phyloP scores from a whole-genome alignment of 2,329 filamentous ascomycete genomes.

The Venturia oleaginea region DNA sequence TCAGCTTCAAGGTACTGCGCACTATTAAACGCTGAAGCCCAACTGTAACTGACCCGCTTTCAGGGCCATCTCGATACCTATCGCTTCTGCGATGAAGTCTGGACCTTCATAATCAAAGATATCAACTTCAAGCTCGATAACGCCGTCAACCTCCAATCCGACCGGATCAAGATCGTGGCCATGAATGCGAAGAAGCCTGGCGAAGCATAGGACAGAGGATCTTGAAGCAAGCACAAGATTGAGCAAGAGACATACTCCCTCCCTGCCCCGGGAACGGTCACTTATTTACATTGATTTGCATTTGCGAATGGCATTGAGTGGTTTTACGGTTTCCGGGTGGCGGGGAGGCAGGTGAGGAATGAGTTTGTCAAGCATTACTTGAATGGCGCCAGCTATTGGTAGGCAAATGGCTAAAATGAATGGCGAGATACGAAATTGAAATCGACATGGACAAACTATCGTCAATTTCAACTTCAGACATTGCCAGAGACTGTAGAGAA shows the following conservation, averaged over 20 bases:
- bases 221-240: background rate
- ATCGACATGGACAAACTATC: background rate
- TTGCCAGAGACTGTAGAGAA: no score
- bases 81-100: conserved; percentile 98
- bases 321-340: background rate
- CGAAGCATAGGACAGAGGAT: conserved; percentile 6
- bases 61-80: conserved; percentile 96
- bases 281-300: background rate
- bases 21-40: background rate
- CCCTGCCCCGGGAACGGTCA: background rate
- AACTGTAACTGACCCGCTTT: background rate
- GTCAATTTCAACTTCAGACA: no score
- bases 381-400: background rate
- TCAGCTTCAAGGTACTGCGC: conserved; percentile 80
- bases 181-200: conserved; percentile 16
- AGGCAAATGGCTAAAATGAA: no score
- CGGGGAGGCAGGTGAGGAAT: background rate
- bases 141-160: conserved; percentile 63
- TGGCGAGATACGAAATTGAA: no score
- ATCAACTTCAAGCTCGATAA: conserved; percentile 98
- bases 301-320: background rate
- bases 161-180: conserved; percentile 90
- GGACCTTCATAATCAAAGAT: conserved; percentile 98
- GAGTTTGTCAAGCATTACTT: background rate
- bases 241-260: background rate